Percentiles rank a stretch among this genome's conserved stretches.
phyloP scores from a whole-genome alignment of 768 basidiomycete genomes.

The Boletus coccyginus region DNA sequence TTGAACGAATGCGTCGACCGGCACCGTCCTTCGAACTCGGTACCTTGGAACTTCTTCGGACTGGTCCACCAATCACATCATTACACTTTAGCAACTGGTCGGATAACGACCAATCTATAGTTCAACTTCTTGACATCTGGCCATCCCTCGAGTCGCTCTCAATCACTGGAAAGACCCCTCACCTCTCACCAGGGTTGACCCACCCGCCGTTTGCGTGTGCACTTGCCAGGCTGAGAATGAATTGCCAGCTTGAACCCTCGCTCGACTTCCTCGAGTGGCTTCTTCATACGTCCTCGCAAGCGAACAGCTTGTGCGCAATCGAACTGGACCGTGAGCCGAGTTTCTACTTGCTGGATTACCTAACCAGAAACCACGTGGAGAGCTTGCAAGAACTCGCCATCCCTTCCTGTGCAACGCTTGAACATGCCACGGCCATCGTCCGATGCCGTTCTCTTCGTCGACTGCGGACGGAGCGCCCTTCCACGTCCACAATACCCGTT shows the following conservation, averaged over 20 bases:
- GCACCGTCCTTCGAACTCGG: constrained; percentile 54
- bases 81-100: constrained; percentile 74
- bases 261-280: constrained; percentile 69
- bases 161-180: constrained; percentile 57
- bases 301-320: constrained; percentile 45
- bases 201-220: constrained; percentile 43
- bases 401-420: constrained; percentile 50
- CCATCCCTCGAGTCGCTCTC: constrained; percentile 53
- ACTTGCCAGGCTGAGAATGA: constrained; percentile 55
- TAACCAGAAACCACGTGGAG: constrained; percentile 48
- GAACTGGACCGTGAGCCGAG: constrained; percentile 63
- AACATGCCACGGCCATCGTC: constrained; percentile 44
- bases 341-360: constrained; percentile 49
- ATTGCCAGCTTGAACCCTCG: constrained; percentile 62
- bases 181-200: constrained; percentile 39
- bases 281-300: constrained; percentile 51
- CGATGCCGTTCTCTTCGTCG: constrained; percentile 50
- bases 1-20: constrained; percentile 45
- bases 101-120: constrained; percentile 51
- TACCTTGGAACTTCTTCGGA: constrained; percentile 49
- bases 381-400: constrained; percentile 54
- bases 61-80: constrained; percentile 50
- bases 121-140: constrained; percentile 65
- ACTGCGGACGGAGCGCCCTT: constrained; percentile 55
- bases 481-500: constrained; percentile 35